Evolutionary conservation across 495 filamentous ascomycete species (phyloP).

Genomic region (Baudoinia panamericana): DNA sequence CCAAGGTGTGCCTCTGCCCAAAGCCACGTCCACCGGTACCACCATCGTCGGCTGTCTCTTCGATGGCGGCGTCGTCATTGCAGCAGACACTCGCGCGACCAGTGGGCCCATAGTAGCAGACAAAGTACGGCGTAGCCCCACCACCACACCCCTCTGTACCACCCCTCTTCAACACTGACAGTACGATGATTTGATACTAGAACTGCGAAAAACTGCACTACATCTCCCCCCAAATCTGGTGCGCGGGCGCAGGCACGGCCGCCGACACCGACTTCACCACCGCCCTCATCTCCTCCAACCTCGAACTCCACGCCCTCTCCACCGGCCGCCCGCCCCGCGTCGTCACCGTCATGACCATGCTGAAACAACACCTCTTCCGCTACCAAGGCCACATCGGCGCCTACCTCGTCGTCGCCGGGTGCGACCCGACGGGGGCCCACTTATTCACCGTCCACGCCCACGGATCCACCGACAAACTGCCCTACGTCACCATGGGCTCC

Average conservation of each 20-base stretch:
- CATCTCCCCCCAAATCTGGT: slow-evolving; percentile 98
- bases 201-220: slow-evolving; percentile 99
- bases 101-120: slow-evolving; percentile 97
- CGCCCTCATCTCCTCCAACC: slow-evolving; percentile 91
- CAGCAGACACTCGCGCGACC: slow-evolving; percentile 94
- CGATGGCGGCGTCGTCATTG: slow-evolving; percentile 93
- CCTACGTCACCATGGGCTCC: slow-evolving; percentile 98
- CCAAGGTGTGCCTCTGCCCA: slow-evolving; percentile 81
- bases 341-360: slow-evolving; percentile 98
- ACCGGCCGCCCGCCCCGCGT: slow-evolving; percentile 94
- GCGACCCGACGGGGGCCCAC: slow-evolving; percentile 90
- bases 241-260: slow-evolving; percentile 93
- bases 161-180: too few relatives aligned
- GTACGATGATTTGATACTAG: slow-evolving; percentile 27
- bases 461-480: slow-evolving; percentile 95
- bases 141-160: too few relatives aligned
- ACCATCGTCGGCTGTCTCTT: slow-evolving; percentile 98
- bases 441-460: slow-evolving; percentile 98
- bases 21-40: slow-evolving; percentile 96
- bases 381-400: slow-evolving; percentile 97
- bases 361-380: slow-evolving; percentile 98
- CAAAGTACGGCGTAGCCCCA: slow-evolving; percentile 46
- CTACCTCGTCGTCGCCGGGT: slow-evolving; percentile 94
- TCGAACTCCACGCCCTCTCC: slow-evolving; percentile 90
- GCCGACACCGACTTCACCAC: slow-evolving; percentile 99